Base-by-base conservation (phyloP, 805 yeast genomes). In the Yamadazyma sp. region DNA sequence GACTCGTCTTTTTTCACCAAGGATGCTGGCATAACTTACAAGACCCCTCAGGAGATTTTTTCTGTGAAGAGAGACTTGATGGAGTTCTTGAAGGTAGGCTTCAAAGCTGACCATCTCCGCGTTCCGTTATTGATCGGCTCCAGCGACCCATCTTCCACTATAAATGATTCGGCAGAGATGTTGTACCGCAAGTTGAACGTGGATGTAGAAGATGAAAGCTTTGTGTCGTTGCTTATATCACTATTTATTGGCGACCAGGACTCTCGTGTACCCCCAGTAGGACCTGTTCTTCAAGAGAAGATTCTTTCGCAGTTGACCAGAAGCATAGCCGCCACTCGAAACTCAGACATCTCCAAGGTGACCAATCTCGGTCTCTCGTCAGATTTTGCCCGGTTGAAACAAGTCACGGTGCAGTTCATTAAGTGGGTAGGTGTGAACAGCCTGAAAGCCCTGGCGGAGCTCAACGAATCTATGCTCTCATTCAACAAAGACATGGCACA, bases 1-100 rank as follows among this genome's bases (percentile, higher is more conserved):
- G 88, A 83, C 28, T 71, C 75, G 13, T 55, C 75, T 1, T 86
- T 82, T 48, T 77, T 87, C 48, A 82, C 87, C 0, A 71, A 70
- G 37, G 76, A 76, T 45, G 87, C 91, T 2, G 91, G 90, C 18
- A 75, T 80, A 0, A 57, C 74, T 0, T 80, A 75, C 50, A 75
- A 75, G 37, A 41, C 63, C 1, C 61, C 65, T 5, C 69, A 68
- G 0, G 77, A 73, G 13, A 56, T 86, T 28, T 45, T 41, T 9
- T 37, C 34, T 1, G 54, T 62, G 13, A 68, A 67, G 43, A 36
- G 32, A 2, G 42, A 52, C 5, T 46, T 67, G 11, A 45, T 43
- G 48, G 69, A 48, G 59, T 82, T 54, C 34, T 65, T 42, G 60
- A 75, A 37, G 46, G 62, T 41, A 1, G 75, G 74, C 0, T 66